phyloP scores from a whole-genome alignment of 768 basidiomycete genomes.

The Suillus subaureus region DNA sequence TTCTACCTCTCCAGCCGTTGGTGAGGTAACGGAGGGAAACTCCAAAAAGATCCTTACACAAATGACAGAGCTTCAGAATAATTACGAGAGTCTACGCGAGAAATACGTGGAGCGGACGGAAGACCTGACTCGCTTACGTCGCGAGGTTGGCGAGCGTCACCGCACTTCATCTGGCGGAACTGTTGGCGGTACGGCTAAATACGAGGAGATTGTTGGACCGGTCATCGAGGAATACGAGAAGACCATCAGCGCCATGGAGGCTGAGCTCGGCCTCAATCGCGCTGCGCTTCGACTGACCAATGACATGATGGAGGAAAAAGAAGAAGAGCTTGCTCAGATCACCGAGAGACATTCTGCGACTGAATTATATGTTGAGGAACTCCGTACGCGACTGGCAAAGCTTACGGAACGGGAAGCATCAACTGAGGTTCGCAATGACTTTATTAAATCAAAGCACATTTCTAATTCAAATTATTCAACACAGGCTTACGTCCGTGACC shows the following conservation, averaged over 20 bases:
- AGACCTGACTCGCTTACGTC: constrained; percentile 78
- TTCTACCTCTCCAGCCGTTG: constrained; percentile 24
- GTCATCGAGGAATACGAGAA: constrained; percentile 99
- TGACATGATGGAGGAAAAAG: constrained; percentile 91
- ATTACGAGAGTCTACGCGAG: constrained; percentile 80
- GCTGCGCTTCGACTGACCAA: constrained; percentile 90
- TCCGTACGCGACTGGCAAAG: constrained; percentile 78
- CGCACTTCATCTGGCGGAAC: constrained; percentile 59
- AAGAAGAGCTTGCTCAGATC: constrained; percentile 70
- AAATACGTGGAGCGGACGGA: constrained; percentile 89
- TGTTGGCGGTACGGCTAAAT: constrained; percentile 70
- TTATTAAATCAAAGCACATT: constrained; percentile 1
- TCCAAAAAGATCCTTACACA: constrained; percentile 79
- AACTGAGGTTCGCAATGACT: constrained; percentile 65
- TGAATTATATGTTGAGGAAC: constrained; percentile 86
- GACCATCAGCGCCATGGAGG: constrained; percentile 93
- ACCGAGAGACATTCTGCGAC: constrained; percentile 74
- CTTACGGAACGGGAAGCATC: constrained; percentile 86
- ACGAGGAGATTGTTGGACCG: constrained; percentile 93
- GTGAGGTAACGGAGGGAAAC: constrained; percentile 55
- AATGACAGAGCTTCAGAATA: constrained; percentile 82
- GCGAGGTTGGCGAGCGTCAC: constrained; percentile 78
- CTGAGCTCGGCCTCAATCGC: constrained; percentile 83
- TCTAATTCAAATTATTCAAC: constrained; percentile 4
- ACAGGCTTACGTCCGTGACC: constrained; percentile 89